phyloP scores from a whole-genome alignment of 2,329 filamentous ascomycete species.

The Aureobasidium sp. region DNA sequence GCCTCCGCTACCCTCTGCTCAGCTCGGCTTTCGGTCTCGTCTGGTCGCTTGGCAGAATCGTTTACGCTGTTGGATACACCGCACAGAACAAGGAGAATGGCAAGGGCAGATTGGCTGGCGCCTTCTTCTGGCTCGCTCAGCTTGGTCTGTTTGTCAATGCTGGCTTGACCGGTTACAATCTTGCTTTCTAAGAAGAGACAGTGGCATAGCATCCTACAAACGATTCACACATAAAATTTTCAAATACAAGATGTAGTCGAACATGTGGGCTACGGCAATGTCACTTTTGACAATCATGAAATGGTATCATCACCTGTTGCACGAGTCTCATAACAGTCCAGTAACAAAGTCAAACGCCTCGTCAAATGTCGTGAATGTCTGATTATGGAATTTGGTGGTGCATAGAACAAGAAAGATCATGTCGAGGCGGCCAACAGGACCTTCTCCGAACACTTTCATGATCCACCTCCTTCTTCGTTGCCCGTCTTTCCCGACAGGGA shows the following conservation, averaged over 20 bases:
- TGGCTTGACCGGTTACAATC: conserved; percentile 25
- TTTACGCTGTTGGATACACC: conserved; percentile 45
- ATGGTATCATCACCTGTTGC: not conserved
- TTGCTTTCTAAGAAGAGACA: conserved; percentile 18
- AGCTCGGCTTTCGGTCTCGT: conserved; percentile 39
- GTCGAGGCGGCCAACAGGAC: not conserved
- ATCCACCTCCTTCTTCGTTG: conserved; percentile 3
- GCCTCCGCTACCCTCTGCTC: conserved; percentile 46
- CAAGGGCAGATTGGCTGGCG: conserved; percentile 38
- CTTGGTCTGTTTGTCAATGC: conserved; percentile 26
- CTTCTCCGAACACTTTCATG: not conserved
- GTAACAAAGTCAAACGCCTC: conserved; percentile 7
- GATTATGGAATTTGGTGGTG: not conserved
- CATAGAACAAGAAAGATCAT: not conserved
- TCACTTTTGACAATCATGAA: not conserved
- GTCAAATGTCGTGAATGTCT: conserved; percentile 15
- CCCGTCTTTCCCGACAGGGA: conserved; percentile 4
- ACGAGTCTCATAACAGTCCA: not conserved
- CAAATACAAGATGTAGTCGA: not conserved
- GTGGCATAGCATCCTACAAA: not conserved
- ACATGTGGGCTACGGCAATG: not conserved
- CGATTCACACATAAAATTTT: not conserved
- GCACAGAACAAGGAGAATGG: conserved; percentile 32
- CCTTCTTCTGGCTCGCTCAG: conserved; percentile 26
- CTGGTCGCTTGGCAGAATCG: conserved; percentile 46